phyloP scores from a whole-genome alignment of 129 eudicot species.

The Chrysanthemum makinoi region DNA sequence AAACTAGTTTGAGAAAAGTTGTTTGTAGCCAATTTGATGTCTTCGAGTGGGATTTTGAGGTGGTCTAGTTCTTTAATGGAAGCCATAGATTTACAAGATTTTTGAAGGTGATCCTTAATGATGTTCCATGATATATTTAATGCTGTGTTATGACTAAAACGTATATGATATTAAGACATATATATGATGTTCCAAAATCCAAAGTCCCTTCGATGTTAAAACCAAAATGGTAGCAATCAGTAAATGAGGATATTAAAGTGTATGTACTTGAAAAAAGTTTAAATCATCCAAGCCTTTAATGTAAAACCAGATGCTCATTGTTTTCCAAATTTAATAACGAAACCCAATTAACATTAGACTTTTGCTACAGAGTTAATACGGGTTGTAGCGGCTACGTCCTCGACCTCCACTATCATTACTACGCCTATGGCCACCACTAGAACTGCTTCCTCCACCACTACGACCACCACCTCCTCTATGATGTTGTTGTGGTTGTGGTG shows the following conservation, averaged over 20 bases:
- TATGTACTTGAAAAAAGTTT: too few species aligned
- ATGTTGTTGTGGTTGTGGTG: constrained; percentile 52
- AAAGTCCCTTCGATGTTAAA: too few species aligned
- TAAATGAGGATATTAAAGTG: too few species aligned
- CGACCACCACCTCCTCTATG: constrained; percentile 65
- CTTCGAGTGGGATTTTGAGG: constrained; percentile 25
- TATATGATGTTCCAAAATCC: too few species aligned
- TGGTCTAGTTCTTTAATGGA: constrained; percentile 13
- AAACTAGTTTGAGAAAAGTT: constrained; percentile 7
- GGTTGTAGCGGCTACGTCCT: constrained; percentile 80
- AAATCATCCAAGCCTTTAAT: not conserved
- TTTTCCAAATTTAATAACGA: not conserved
- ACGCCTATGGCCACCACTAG: constrained; percentile 65
- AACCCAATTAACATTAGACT: constrained; percentile 3
- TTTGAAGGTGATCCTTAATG: too few species aligned
- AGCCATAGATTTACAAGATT: constrained; percentile 10
- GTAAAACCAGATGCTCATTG: constrained; percentile 4
- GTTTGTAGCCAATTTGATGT: constrained; percentile 26
- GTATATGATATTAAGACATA: too few species aligned
- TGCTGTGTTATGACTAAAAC: too few species aligned
- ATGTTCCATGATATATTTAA: too few species aligned
- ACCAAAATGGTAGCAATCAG: too few species aligned
- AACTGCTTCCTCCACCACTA: constrained; percentile 48
- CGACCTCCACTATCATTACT: constrained; percentile 59
- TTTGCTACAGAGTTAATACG: constrained; percentile 46